Base-by-base conservation (phyloP, 805 yeast species). In the Scheffersomyces spartinae region DNA sequence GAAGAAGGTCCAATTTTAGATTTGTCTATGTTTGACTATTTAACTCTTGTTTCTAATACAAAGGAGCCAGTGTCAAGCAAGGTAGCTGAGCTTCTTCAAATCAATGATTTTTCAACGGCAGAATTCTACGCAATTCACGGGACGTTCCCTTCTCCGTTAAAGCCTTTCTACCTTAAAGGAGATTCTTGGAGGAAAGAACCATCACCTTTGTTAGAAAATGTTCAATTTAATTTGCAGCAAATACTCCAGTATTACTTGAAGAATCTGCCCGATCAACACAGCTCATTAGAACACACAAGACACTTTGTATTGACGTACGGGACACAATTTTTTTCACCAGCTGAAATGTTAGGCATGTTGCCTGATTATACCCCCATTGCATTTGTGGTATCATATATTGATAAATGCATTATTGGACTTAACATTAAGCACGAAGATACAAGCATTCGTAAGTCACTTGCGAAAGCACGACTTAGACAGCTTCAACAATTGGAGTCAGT, bases 61-160 rank as follows among this genome's bases (percentile, higher is more conserved):
- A 15, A 19, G 10, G 10, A 25, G 10, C 23, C 25, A 13, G 15
- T 32, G 7, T 4, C 16, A 11, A 20, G 10, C 10, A 19, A 2
- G n/a, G n/a, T n/a, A n/a, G n/a, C n/a, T n/a, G n/a, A n/a, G n/a
- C 25, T 49, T 17, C 37, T 49, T 5, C 40, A 40, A 1, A 32
- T 36, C 8, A 32, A 40, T 6, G 66, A 60, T 30, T 55, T 31
- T 30, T 43, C 52, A 5, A 31, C 47, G 4, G 62, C 64, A 3
- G 66, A 60, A 24, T 40, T 38, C 26, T 34, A 38, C 21, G 54
- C 52, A 0, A 17, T 49, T 2, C 24, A 37, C 21, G 40, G 36
- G 3, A 27, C 27, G 7, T 31, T 48, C 5, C 53, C 55, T 1
- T 27, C 33, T 4, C 47, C 55, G 3, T 23, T 36, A 5, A 26